Conservation (phyloP, 1,284 basidiomycete species). For the Baeospora myosura region DNA sequence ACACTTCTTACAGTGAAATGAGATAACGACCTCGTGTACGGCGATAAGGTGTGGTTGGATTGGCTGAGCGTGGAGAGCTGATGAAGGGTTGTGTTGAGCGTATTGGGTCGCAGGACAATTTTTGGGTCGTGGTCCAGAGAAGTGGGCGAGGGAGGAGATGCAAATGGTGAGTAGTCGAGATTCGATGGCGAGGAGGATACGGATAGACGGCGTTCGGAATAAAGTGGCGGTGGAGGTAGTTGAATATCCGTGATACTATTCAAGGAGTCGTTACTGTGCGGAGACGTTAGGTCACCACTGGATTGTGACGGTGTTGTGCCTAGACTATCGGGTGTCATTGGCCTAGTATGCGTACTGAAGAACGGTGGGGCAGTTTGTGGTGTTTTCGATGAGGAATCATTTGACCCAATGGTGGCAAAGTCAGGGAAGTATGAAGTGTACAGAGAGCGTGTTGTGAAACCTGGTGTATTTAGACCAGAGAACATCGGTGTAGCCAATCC, state of each 20-base stretch:
- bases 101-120: conserved; percentile 62
- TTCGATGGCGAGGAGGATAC: conserved; percentile 15
- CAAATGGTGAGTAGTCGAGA: conserved; percentile 11
- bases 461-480: conserved; percentile 1
- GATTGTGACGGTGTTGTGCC: conserved; percentile 35
- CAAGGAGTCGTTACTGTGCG: conserved; percentile 16
- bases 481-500: background rate
- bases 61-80: conserved; percentile 78
- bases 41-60: conserved; percentile 86
- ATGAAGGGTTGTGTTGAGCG: conserved; percentile 67
- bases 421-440: conserved; percentile 13
- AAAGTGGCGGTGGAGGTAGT: too few species aligned
- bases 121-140: conserved; percentile 36
- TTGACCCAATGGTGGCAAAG: too few species aligned
- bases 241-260: background rate
- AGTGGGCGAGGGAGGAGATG: conserved; percentile 19
- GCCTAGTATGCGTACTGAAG: conserved; percentile 15
- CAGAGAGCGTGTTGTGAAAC: background rate
- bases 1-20: conserved; percentile 88
- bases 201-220: too few species aligned
- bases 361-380: conserved; percentile 8
- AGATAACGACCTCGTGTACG: conserved; percentile 80
- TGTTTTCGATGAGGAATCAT: too few species aligned
- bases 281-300: conserved; percentile 23
- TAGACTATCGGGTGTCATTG: conserved; percentile 34